phyloP scores from a whole-genome alignment of 2,329 filamentous ascomycete species.

The Xylaria multiplex region DNA sequence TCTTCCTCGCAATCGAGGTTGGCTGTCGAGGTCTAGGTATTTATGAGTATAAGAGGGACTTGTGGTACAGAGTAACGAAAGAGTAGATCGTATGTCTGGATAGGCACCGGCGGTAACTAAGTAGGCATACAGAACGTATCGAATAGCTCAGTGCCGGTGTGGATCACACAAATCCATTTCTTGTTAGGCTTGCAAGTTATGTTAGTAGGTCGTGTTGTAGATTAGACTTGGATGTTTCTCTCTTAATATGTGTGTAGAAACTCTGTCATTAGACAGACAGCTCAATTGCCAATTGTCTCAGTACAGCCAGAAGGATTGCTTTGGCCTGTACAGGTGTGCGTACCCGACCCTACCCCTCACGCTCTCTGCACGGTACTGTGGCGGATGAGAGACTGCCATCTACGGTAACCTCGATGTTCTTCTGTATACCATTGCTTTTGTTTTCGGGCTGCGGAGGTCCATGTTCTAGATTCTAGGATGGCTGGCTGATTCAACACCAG shows the following conservation, averaged over 20 bases:
- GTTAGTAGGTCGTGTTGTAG: not conserved
- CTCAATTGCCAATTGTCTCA: not conserved
- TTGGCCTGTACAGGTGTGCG: not conserved
- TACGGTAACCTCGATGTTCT: not conserved
- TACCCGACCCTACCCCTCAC: not conserved
- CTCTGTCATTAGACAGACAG: not conserved
- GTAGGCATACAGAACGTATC: constrained; percentile 10
- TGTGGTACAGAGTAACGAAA: not conserved
- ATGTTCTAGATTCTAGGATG: not conserved
- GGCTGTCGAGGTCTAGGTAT: not conserved
- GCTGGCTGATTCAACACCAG: not conserved
- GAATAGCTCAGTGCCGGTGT: not conserved
- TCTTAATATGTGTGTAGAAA: not conserved
- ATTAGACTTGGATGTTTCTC: not conserved
- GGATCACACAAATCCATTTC: not conserved
- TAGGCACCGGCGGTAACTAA: not conserved
- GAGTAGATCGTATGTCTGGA: not conserved
- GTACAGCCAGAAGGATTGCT: not conserved
- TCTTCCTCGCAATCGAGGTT: not conserved
- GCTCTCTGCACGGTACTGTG: not conserved
- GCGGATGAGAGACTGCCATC: not conserved
- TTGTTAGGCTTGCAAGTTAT: not conserved
- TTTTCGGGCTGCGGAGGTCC: not conserved
- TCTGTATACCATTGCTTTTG: not conserved
- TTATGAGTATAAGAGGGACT: not conserved